These are phyloP conservation scores for Biscogniauxia sp. DNA, from an alignment of 2,329 filamentous ascomycete genomes.

Conservation along the genomic window DNA sequence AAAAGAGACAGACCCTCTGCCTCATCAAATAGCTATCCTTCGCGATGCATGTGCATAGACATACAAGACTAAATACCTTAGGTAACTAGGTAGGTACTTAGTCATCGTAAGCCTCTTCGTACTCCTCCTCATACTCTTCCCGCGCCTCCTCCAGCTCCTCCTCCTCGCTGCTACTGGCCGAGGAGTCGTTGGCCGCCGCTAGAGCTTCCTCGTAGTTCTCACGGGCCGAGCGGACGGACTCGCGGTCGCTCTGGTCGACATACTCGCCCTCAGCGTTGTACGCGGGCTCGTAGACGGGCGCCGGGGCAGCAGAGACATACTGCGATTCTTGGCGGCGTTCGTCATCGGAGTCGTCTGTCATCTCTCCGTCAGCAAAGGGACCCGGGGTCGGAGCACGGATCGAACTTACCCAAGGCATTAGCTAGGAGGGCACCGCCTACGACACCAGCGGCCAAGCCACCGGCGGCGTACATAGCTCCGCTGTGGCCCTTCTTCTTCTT, in stretches of 20 bases:
- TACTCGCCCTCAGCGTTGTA: conserved; percentile 42
- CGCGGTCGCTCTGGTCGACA: conserved; percentile 41
- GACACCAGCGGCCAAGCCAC: conserved; percentile 54
- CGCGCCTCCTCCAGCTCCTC: conserved; percentile 52
- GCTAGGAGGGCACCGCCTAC: conserved; percentile 57
- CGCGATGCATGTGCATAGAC: neutral
- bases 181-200: conserved; percentile 38
- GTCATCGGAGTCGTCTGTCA: conserved; percentile 32
- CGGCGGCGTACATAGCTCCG: conserved; percentile 55
- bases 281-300: conserved; percentile 32
- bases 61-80: too few relatives aligned
- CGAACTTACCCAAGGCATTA: conserved; percentile 49
- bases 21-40: neutral
- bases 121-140: conserved; percentile 49
- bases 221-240: conserved; percentile 36
- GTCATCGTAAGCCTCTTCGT: conserved; percentile 44
- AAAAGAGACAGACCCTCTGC: neutral
- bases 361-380: neutral
- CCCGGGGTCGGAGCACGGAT: neutral
- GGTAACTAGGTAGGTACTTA: neutral
- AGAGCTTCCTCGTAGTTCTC: conserved; percentile 43
- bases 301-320: conserved; percentile 24
- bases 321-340: conserved; percentile 21
- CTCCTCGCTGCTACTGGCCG: conserved; percentile 49
- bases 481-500: conserved; percentile 46